Evolutionary conservation across 2,329 filamentous ascomycete genomes (phyloP), one percentile per base, ranked within the genome.

Genomic region (Dryadomyces sulphureus): DNA sequence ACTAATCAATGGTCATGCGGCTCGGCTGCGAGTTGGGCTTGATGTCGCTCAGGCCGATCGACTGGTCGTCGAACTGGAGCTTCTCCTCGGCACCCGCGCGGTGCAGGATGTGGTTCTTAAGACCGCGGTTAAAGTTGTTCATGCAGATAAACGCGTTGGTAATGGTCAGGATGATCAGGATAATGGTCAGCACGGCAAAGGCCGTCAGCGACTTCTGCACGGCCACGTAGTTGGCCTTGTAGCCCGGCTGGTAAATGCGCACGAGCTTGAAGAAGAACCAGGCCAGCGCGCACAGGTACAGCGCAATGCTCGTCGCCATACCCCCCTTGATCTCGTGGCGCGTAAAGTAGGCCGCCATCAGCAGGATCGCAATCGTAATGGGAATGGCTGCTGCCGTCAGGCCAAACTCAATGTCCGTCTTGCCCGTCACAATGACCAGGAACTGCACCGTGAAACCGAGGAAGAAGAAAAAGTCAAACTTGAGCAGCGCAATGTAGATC

Each of bases 381-480:
- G 89, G 89, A 45, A 98, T 84, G 22, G 90, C 92, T 50, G 82
- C 84, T 41, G 92, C 79, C 7, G 93, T 98, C 45, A 96, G 71
- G 46, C 75, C 83, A 56, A 92, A 86, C 62, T 98, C 92, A 56
- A 78, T 69, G 51, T 81, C 75, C 41, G 73, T 73, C 52, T 75
- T 69, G 49, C 69, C 74, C 39, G 77, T 81, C 49, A 98, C 88
- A 49, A 96, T 84, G 55, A 98, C 90, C 45, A 96, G 75, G 63
- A 98, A 98, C 60, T 98, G 92, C 41, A 98, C 86, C 7, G 92
- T 96, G 63, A 98, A 98, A 46, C 90, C 92, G 43, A 98, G 78
- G 73, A 98, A 98, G 72, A 98, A 96, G 78, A 98, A 98, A 66
- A 98, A 96, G 66, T 98, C 92, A 62, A 98, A 98, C 65, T 98